These are phyloP conservation scores for Populus hybrid DNA, from an alignment of 441 rosid species.

Conservation along the genomic window DNA sequence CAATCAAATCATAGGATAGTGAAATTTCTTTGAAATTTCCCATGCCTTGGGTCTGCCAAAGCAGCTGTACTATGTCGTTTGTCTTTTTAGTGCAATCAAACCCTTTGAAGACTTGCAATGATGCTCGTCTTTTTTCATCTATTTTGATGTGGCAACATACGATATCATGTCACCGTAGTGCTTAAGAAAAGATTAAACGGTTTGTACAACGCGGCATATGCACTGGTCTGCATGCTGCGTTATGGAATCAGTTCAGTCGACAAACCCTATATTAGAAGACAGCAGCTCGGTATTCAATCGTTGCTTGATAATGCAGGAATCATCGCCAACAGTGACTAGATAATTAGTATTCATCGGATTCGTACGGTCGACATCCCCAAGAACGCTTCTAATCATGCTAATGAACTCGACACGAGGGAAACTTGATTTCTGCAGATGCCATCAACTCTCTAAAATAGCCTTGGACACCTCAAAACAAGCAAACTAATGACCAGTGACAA, in stretches of 20 bases:
- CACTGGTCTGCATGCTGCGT: background rate
- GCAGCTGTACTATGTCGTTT: background rate
- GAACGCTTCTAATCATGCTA: background rate
- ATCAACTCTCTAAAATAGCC: background rate
- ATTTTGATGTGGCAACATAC: too few species aligned
- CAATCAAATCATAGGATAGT: slow-evolving; percentile 13
- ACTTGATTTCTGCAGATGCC: background rate
- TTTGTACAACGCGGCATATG: too few species aligned
- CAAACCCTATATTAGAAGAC: background rate
- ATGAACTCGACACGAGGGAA: background rate
- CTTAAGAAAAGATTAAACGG: too few species aligned
- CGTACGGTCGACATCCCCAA: background rate
- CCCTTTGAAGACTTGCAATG: background rate
- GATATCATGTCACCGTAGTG: background rate
- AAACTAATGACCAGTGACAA: background rate
- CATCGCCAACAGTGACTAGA: background rate
- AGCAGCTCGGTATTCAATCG: background rate
- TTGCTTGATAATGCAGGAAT: background rate
- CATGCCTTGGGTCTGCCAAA: slow-evolving; percentile 8
- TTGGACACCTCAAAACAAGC: background rate
- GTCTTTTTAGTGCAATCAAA: background rate
- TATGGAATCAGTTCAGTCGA: background rate
- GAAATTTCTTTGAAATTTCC: slow-evolving; percentile 17
- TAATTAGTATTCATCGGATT: background rate
- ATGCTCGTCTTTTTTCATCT: too few species aligned